Conservation (phyloP, 1,284 basidiomycete genomes). For the Fomitopsis betulina region DNA sequence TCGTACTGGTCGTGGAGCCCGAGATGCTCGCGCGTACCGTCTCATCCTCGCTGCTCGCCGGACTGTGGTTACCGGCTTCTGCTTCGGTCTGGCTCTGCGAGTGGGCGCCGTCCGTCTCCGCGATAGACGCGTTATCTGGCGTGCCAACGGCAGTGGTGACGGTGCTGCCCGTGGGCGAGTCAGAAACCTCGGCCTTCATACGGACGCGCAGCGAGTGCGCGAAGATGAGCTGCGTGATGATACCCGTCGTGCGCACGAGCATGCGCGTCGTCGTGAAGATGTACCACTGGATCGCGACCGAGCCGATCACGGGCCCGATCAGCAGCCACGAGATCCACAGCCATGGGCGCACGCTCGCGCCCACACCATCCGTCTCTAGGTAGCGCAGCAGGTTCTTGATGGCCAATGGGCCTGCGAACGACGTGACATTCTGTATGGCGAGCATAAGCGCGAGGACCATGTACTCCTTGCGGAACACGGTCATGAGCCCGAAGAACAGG, state of each 20-base stretch:
- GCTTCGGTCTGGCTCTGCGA: not conserved
- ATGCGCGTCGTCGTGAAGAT: constrained; percentile 30
- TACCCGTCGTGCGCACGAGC: constrained; percentile 49
- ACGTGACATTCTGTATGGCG: constrained; percentile 13
- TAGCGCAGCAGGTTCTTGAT: constrained; percentile 35
- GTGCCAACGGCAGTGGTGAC: constrained; percentile 9
- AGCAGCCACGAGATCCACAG: constrained; percentile 61
- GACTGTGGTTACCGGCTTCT: not conserved
- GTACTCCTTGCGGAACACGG: constrained; percentile 18
- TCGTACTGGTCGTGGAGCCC: not conserved
- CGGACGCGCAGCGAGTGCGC: constrained; percentile 63
- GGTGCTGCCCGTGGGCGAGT: constrained; percentile 5
- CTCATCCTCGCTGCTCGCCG: constrained; percentile 8
- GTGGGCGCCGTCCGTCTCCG: constrained; percentile 4
- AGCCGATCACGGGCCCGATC: constrained; percentile 43
- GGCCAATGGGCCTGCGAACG: constrained; percentile 34
- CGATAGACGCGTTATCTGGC: constrained; percentile 20
- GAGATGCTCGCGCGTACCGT: not conserved
- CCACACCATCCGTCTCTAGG: constrained; percentile 35
- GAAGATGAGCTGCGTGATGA: constrained; percentile 65
- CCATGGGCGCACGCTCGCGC: constrained; percentile 36
- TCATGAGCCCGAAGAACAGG: constrained; percentile 26
- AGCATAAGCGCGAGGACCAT: constrained; percentile 10
- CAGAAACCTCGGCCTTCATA: constrained; percentile 44
- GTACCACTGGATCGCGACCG: constrained; percentile 33